Base-by-base conservation (phyloP, 257 asterid species). In the Rehmannia glutinosa region DNA sequence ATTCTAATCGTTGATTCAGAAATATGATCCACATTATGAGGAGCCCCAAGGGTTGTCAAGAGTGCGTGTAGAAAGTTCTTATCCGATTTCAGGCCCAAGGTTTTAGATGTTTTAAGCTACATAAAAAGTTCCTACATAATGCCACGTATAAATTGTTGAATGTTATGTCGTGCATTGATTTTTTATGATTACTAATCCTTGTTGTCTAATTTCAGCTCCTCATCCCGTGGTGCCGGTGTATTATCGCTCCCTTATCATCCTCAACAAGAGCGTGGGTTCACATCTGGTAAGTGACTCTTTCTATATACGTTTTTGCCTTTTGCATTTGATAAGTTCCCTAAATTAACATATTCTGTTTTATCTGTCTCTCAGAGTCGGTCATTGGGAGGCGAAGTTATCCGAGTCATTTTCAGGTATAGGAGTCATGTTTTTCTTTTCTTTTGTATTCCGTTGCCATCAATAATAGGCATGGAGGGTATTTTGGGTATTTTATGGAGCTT, bases 81-180 rank as follows among this genome's bases (percentile, higher is more conserved):
- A 70, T 66, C 75, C 71, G 33, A 42, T 65, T 69, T 72, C 82
- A 36, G 76, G 73, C 53, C 58, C 74, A 66, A 82, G 93, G 93
- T 88, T 60, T 12, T 46, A 12, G 43, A n/a, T 62, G 15, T 63
- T 52, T 30, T 43, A 11, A 67, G 58, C 59, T 51, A 16, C 23
- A 19, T 25, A 36, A 65, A 54, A 66, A 20, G 8, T 21, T 33
- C 53, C n/a, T 58, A 41, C 53, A 43, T 50, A 25, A 46, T 65
- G 50, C 65, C 19, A 23, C 51, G 25, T 36, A 50, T 38, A 53
- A 58, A 50, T 13, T 57, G 16, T 46, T 45, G 54, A 56, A 11
- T 47, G 39, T 62, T 24, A 25, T 24, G 8, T 49, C 23, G 17
- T 73, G 47, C 20, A 56, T 42, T 53, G 41, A 6, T 35, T 46